Conservation (phyloP, 2,329 filamentous ascomycete genomes). For the Alternaria conjuncta region DNA sequence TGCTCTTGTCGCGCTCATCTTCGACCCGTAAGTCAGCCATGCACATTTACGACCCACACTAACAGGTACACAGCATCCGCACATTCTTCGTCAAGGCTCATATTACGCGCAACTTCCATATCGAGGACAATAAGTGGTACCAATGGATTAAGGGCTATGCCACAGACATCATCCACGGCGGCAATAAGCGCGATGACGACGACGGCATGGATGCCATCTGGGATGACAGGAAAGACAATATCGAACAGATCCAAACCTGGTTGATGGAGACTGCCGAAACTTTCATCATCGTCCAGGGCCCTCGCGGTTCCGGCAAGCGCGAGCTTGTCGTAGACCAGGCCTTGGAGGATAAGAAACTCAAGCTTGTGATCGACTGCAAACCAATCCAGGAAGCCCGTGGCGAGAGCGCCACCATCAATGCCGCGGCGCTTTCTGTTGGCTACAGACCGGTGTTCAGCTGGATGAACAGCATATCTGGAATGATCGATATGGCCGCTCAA, state of each 20-base stretch:
- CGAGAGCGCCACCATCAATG: slow-evolving; percentile 82
- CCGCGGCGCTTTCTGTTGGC: slow-evolving; percentile 81
- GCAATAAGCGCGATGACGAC: slow-evolving; percentile 64
- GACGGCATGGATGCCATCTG: slow-evolving; percentile 81
- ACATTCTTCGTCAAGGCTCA: slow-evolving; percentile 92
- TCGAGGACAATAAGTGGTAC: slow-evolving; percentile 75
- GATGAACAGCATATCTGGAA: slow-evolving; percentile 92
- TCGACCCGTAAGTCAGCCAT: slow-evolving; percentile 69
- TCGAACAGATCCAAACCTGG: slow-evolving; percentile 84
- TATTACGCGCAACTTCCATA: slow-evolving; percentile 76
- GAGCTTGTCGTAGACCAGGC: slow-evolving; percentile 88
- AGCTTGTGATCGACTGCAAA: slow-evolving; percentile 90
- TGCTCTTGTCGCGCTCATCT: slow-evolving; percentile 78
- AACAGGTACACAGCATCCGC: slow-evolving; percentile 62
- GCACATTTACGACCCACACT: slow-evolving; percentile 5
- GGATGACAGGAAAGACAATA: slow-evolving; percentile 82
- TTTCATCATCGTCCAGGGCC: slow-evolving; percentile 92
- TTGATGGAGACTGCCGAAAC: slow-evolving; percentile 87
- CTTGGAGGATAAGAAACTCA: slow-evolving; percentile 75
- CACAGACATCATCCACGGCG: slow-evolving; percentile 68
- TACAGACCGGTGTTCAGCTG: slow-evolving; percentile 95
- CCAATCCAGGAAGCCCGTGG: slow-evolving; percentile 89
- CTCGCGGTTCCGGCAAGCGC: slow-evolving; percentile 87
- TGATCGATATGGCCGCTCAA: slow-evolving; percentile 90
- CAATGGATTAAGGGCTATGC: slow-evolving; percentile 82